Evolutionary conservation across 1,284 basidiomycete species (phyloP), one percentile per base, ranked within the genome.

Genomic region (Cutaneotrichosporon spelunceum): DNA sequence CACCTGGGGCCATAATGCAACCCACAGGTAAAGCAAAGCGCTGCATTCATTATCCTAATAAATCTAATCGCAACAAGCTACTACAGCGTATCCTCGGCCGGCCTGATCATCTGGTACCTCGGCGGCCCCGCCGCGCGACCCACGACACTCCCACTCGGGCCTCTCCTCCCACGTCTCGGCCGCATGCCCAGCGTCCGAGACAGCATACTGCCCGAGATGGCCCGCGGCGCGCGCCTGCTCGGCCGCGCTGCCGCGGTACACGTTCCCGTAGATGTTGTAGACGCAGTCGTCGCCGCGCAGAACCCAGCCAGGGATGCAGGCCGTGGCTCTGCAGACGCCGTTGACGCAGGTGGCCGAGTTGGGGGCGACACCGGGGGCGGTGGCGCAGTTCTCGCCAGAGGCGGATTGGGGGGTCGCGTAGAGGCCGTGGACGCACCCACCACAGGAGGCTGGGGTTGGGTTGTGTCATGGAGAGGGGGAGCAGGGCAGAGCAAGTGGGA

Each of bases 241-340:
- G 2, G 3, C 4, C 7, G 0, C 16, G 19, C 5, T 23, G 10
- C 26, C 45, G 7, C 21, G 45, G 10, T 10, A 48, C 8, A 48
- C 16, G 8, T 11, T 23, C 5, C 45, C 45, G 23, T 48, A 48
- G 23, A 48, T 9, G 33, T 36, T 13, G n/a, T 42, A 42, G 39
- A 53, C 39, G 33, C 52, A 53, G n/a, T 23, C 21, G 52, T 53
- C 11, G n/a, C 21, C 11, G n/a, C 52, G 52, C 30, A 33, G 16
- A 21, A 6, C 3, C 29, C 33, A 53, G 19, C 52, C 52, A 11
- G 24, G 21, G 14, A 27, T n/a, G 33, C 52, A 53, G 2, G 19
- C n/a, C 2, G 29, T 23, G 6, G 21, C 33, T 8, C 21, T 9
- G 33, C 52, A 53, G 21, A 5, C 7, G 6, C 52, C 52, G 6